phyloP scores from a whole-genome alignment of 257 asterid species.

The Scutellaria barbata region DNA sequence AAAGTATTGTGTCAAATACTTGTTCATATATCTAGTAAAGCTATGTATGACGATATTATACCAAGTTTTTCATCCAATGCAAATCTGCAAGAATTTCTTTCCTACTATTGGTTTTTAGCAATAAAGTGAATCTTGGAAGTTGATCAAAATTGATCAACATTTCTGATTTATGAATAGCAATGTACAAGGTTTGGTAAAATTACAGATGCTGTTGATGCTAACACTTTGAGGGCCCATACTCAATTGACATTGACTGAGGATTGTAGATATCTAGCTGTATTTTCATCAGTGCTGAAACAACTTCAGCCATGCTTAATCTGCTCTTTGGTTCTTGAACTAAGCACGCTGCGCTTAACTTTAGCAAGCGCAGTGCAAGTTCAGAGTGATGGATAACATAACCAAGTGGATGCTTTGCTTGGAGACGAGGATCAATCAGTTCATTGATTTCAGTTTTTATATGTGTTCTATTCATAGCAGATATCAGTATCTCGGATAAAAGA shows the following conservation, averaged over 20 bases:
- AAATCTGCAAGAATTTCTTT: neutral
- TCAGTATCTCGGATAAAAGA: constrained; percentile 42
- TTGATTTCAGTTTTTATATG: constrained; percentile 31
- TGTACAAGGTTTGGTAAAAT: too few species aligned
- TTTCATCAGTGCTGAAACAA: constrained; percentile 53
- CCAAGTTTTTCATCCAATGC: neutral
- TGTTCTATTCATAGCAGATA: constrained; percentile 35
- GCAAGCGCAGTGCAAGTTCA: constrained; percentile 52
- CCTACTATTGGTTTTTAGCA: neutral
- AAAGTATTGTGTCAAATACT: constrained; percentile 34
- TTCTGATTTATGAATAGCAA: too few species aligned
- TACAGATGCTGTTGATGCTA: neutral
- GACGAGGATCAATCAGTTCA: constrained; percentile 54
- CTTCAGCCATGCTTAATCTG: constrained; percentile 58
- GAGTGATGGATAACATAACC: constrained; percentile 61
- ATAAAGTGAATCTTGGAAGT: too few species aligned
- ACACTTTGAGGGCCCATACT: constrained; percentile 14
- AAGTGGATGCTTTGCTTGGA: constrained; percentile 61
- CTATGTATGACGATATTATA: constrained; percentile 23
- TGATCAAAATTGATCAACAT: too few species aligned
- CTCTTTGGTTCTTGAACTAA: constrained; percentile 49
- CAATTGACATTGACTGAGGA: constrained; percentile 38
- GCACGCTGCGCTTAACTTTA: constrained; percentile 55
- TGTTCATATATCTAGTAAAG: constrained; percentile 33
- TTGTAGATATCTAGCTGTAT: constrained; percentile 58